These are phyloP conservation scores for Tilletia caries DNA, from an alignment of 1,284 basidiomycete species.

Conservation along the genomic window DNA sequence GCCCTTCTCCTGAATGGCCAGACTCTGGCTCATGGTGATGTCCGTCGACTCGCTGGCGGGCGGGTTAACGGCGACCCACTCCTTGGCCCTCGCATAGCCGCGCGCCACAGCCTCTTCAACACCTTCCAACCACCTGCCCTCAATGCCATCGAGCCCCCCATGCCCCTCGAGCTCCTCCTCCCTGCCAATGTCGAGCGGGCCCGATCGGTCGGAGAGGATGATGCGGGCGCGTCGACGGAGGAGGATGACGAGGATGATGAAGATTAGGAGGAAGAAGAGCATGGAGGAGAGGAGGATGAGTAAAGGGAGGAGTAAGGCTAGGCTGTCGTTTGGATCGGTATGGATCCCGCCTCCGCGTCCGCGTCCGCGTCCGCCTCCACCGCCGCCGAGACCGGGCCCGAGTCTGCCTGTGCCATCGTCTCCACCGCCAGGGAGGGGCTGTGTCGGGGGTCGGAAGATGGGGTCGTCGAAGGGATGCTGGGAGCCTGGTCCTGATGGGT, in stretches of 20 bases:
- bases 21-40: slow-evolving; percentile 51
- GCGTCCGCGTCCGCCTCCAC: too few species aligned
- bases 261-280: slow-evolving; percentile 67
- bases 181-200: slow-evolving; percentile 86
- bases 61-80: slow-evolving; percentile 58
- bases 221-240: slow-evolving; percentile 37
- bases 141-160: slow-evolving; percentile 84
- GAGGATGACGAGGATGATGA: slow-evolving; percentile 46
- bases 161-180: slow-evolving; percentile 70
- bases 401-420: too few species aligned
- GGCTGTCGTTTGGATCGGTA: slow-evolving; percentile 11
- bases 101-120: slow-evolving; percentile 67
- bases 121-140: slow-evolving; percentile 86
- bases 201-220: slow-evolving; percentile 76
- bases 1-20: slow-evolving; percentile 53
- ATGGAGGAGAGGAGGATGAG: slow-evolving; percentile 84
- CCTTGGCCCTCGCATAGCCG: slow-evolving; percentile 81
- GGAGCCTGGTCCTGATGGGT: too few species aligned
- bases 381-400: too few species aligned
- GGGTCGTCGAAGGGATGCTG: too few species aligned
- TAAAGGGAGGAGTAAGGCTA: slow-evolving; percentile 58
- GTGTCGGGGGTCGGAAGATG: too few species aligned
- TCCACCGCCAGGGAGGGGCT: too few species aligned
- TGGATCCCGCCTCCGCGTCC: too few species aligned
- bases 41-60: slow-evolving; percentile 44